phyloP scores from a whole-genome alignment of 495 filamentous ascomycete genomes.

The Daldinia decipiens region DNA sequence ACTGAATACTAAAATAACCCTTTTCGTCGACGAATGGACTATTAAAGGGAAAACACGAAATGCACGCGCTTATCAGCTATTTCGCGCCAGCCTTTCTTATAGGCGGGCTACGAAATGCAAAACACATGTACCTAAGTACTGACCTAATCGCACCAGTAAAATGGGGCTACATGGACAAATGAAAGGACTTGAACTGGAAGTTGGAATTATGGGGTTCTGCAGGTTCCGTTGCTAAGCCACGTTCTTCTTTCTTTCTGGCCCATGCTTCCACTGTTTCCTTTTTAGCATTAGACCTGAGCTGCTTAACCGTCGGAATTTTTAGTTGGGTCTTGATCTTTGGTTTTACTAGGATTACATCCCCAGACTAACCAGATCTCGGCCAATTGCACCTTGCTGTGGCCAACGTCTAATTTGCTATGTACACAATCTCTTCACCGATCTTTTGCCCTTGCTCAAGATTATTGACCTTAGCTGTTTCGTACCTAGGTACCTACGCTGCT shows the following conservation, averaged over 20 bases:
- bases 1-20: slow-evolving; percentile 7
- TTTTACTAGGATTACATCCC: slow-evolving; percentile 34
- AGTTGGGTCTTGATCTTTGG: slow-evolving; percentile 30
- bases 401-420: slow-evolving; percentile 35
- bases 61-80: slow-evolving; percentile 28
- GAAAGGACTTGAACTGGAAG: slow-evolving; percentile 1
- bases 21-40: slow-evolving; percentile 32
- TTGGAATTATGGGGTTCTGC: background rate
- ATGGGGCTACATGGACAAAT: slow-evolving; percentile 5
- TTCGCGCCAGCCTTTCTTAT: slow-evolving; percentile 12
- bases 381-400: slow-evolving; percentile 36
- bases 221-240: slow-evolving; percentile 27
- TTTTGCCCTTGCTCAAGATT: slow-evolving; percentile 33
- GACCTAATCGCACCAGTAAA: background rate
- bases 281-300: slow-evolving; percentile 5
- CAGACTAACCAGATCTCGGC: slow-evolving; percentile 33
- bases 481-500: background rate
- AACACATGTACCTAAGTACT: background rate
- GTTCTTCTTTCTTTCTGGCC: slow-evolving; percentile 26
- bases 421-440: slow-evolving; percentile 44
- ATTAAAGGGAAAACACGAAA: slow-evolving; percentile 37
- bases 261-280: slow-evolving; percentile 19
- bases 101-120: slow-evolving; percentile 17
- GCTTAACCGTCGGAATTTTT: slow-evolving; percentile 29
- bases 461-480: slow-evolving; percentile 11